These are phyloP conservation scores for Trichosporon sp. DNA, from an alignment of 1,284 basidiomycete genomes.

Conservation along the genomic window DNA sequence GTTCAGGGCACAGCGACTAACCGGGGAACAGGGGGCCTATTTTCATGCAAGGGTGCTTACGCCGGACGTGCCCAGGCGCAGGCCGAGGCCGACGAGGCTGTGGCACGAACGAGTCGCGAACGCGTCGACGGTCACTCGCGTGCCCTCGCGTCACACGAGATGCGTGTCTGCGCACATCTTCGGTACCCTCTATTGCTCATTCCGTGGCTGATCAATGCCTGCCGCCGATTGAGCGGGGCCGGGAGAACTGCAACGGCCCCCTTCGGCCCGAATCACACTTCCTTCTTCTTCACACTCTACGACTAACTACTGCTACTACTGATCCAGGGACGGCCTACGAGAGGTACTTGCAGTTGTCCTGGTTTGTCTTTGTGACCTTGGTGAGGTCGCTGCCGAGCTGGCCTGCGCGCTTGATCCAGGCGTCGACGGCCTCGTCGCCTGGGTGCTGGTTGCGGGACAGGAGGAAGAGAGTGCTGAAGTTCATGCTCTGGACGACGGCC, in stretches of 20 bases:
- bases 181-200: too few species aligned
- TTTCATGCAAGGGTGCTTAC: not conserved
- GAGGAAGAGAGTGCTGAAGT: not conserved
- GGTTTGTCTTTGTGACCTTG: not conserved
- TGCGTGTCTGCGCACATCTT: not conserved
- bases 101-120: too few species aligned
- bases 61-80: too few species aligned
- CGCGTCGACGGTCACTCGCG: too few species aligned
- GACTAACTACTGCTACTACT: too few species aligned
- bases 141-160: not conserved
- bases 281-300: too few species aligned
- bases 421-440: not conserved
- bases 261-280: too few species aligned
- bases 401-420: not conserved
- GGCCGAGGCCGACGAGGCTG: too few species aligned
- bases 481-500: not conserved
- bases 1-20: not conserved
- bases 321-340: too few species aligned
- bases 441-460: not conserved
- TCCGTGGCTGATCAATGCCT: too few species aligned
- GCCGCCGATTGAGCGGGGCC: too few species aligned
- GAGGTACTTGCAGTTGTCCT: not conserved
- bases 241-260: too few species aligned
- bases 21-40: not conserved
- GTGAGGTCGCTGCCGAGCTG: not conserved